Evolutionary conservation across 176 grass and related monocot species (phyloP), one percentile per base, ranked within the genome.

Genomic region (Carex myosuroides): DNA sequence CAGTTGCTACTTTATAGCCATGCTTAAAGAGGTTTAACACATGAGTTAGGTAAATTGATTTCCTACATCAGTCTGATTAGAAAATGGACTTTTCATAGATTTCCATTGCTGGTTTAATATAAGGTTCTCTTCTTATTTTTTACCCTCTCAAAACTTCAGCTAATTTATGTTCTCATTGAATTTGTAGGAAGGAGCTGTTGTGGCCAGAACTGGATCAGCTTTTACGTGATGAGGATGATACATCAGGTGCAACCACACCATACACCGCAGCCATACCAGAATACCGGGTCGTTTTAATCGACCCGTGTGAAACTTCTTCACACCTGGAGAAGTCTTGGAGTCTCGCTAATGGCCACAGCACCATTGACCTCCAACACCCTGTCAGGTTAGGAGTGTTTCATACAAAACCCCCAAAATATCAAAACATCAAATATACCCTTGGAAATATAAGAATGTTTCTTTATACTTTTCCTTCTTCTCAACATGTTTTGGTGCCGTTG

Each of bases 241-340:
- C 61, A 72, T 75, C 88, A 79, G 85, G 96, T 87, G 91, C 91
- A 86, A 86, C 86, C 7, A 98, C 91, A 87, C 89, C 91, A 82
- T 98, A 95, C 70, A 94, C 92, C 79, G 95, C 92, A 80, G 92
- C 89, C 68, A 95, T 95, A 84, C 95, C 92, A 80, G 95, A 98
- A 90, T 96, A 96, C 59, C 86, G 91, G 76, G 78, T 96, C 84
- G 80, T 93, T 71, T 88, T 96, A 74, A 90, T 96, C 48, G 86
- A 93, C 55, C 86, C 85, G 16, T 87, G 85, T 60, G 88, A 91
- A 83, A 11, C 81, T 79, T 17, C 87, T 35, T 61, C 11, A 50
- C 88, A 88, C 10, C 79, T 88, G 89, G 91, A 89, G 76, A 91
- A 81, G 66, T 90, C 86, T 8, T 97, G 91, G 89, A 75, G 86